Percentiles rank a stretch among this genome's conserved stretches.
These are phyloP conservation scores for Trichoderma atrobrunneum DNA, from an alignment of 2,329 filamentous ascomycete genomes.

Conservation along the genomic window DNA sequence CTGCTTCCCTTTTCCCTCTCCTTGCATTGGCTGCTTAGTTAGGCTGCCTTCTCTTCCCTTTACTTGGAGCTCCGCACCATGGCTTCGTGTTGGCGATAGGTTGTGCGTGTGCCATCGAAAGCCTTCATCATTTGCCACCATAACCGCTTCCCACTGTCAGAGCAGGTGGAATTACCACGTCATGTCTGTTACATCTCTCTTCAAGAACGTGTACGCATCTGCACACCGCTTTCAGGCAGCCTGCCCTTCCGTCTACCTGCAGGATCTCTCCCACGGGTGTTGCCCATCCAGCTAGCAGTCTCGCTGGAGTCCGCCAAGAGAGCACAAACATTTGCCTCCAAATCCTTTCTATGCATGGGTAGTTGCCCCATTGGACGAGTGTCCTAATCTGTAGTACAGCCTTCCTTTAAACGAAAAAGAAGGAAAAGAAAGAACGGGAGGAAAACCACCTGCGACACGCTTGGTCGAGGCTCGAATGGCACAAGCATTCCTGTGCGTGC, in stretches of 20 bases:
- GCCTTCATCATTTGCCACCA: neutral
- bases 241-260: neutral
- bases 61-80: neutral
- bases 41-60: neutral
- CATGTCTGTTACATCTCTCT: neutral
- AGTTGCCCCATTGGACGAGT: slow-evolving; percentile 1
- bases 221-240: slow-evolving; percentile 4
- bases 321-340: neutral
- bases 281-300: neutral
- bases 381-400: neutral
- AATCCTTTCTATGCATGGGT: neutral
- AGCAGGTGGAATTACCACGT: neutral
- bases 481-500: slow-evolving; percentile 15
- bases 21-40: neutral
- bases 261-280: neutral
- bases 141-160: neutral
- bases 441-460: neutral
- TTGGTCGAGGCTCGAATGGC: slow-evolving; percentile 15
- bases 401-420: neutral
- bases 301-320: neutral
- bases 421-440: neutral
- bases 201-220: neutral
- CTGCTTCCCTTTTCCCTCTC: neutral
- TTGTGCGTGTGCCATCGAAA: neutral
- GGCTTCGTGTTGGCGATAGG: neutral